Evolutionary conservation across 192 early-diverging fungal species (phyloP).

Genomic region (Coemansia sp.): DNA sequence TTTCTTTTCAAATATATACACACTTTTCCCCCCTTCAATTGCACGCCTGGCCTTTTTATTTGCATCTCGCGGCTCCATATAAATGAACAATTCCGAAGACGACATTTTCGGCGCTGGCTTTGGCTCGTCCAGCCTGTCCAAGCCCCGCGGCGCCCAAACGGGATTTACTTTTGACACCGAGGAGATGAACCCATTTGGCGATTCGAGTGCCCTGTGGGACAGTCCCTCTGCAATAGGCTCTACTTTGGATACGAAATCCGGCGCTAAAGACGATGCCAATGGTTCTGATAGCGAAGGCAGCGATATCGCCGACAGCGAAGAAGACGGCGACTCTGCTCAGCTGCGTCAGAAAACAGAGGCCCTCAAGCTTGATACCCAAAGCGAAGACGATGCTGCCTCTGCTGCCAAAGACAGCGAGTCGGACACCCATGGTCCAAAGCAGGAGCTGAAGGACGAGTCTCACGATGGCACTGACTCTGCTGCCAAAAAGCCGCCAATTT

Average conservation of each 20-base stretch:
- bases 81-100: constrained; percentile 27
- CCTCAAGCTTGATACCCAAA: background rate
- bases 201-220: constrained; percentile 32
- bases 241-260: background rate
- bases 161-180: constrained; percentile 37
- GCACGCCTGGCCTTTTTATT: background rate
- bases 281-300: background rate
- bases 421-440: background rate
- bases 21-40: background rate
- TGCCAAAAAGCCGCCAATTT: constrained; percentile 7
- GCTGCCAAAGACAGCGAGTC: background rate
- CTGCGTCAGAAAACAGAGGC: constrained; percentile 1
- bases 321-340: background rate
- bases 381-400: background rate
- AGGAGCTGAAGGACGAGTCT: background rate
- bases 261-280: background rate
- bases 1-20: too few species aligned
- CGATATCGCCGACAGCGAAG: constrained; percentile 8
- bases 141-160: constrained; percentile 3
- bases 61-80: background rate
- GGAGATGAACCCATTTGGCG: constrained; percentile 53
- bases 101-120: constrained; percentile 45
- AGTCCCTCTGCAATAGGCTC: constrained; percentile 8
- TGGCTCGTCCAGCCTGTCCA: constrained; percentile 11
- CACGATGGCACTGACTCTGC: background rate